Base-by-base conservation (phyloP, 306 rosid genomes). In the Macrotyloma uniflorum region DNA sequence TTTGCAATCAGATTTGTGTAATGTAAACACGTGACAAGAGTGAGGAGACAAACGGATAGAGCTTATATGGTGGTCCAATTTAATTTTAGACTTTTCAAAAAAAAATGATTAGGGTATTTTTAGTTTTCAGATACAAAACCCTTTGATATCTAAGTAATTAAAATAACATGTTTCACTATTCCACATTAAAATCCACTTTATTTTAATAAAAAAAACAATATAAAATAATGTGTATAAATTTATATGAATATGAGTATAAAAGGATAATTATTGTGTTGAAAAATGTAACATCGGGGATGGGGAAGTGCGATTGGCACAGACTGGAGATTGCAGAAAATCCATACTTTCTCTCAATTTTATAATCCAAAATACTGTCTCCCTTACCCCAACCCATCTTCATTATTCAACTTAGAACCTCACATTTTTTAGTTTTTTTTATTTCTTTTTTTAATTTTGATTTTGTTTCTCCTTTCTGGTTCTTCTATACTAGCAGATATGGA, bases 281-380 rank as follows among this genome's bases (percentile, higher is more conserved):
- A 20, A 19, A 9, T 7, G 28, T 10, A 8, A 53, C 2, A 22
- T 51, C 0, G 7, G 69, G 61, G 75, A 58, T 67, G 59, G 59
- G 47, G 28, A 61, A 81, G 70, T 68, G 78, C 46, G 75, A 42
- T 45, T 18, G 32, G 6, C 33, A 24, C 45, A 24, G 83, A 53
- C 33, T 77, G 16, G n/a, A 26, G 5, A 45, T 13, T 72, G 36
- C 28, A 49, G 42, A 46, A 46, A 75, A 46, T 23, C 2, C 12
- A 51, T 5, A 28, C 26, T 7, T 47, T 47, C 32, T 4, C 32
- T 32, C 6, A 19, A 32, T 47, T 13, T 45, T 20, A 19, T 30
- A 47, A 46, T 75, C 40, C 5, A 59, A 26, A 59, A 14, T 15
- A 15, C 1, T 28, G 22, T 15, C 13, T 13, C 36, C 35, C 67